Evolutionary conservation across 2,329 filamentous ascomycete genomes (phyloP).

Genomic region (Fusarium sp.): DNA sequence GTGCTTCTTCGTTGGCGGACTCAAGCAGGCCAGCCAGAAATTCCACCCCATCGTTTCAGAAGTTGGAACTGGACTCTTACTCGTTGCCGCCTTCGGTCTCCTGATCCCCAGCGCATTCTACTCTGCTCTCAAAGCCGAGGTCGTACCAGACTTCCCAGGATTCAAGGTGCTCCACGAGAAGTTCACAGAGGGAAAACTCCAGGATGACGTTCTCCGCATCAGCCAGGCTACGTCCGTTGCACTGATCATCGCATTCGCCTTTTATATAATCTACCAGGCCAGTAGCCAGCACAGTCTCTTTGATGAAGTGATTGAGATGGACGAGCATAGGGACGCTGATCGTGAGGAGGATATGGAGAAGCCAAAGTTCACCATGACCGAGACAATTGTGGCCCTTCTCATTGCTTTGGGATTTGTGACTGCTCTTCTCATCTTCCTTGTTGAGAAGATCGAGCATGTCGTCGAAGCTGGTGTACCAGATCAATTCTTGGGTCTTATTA

Average conservation of each 20-base stretch:
- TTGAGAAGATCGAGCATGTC: constrained; percentile 71
- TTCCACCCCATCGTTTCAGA: constrained; percentile 78
- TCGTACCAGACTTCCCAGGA: constrained; percentile 40
- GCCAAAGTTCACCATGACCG: constrained; percentile 74
- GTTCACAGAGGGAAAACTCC: constrained; percentile 56
- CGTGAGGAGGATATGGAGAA: constrained; percentile 68
- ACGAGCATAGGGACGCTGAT: constrained; percentile 69
- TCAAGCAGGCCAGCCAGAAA: constrained; percentile 69
- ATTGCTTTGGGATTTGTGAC: constrained; percentile 71
- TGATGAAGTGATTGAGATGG: constrained; percentile 65
- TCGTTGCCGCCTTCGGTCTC: constrained; percentile 66
- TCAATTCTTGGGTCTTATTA: constrained; percentile 66
- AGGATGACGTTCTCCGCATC: constrained; percentile 66
- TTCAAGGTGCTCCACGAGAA: constrained; percentile 44
- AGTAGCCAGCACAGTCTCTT: constrained; percentile 74
- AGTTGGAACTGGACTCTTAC: constrained; percentile 73
- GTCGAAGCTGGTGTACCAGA: constrained; percentile 52
- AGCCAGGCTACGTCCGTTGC: constrained; percentile 73
- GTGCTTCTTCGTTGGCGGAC: constrained; percentile 76
- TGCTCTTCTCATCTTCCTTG: constrained; percentile 75
- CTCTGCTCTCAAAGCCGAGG: constrained; percentile 53
- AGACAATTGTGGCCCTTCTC: constrained; percentile 70
- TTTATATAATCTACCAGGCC: constrained; percentile 73
- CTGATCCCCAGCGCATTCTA: constrained; percentile 55
- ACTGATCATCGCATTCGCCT: constrained; percentile 69